Evolutionary conservation across 176 grass and related monocot genomes (phyloP).

Genomic region (Elaeis guineensis): DNA sequence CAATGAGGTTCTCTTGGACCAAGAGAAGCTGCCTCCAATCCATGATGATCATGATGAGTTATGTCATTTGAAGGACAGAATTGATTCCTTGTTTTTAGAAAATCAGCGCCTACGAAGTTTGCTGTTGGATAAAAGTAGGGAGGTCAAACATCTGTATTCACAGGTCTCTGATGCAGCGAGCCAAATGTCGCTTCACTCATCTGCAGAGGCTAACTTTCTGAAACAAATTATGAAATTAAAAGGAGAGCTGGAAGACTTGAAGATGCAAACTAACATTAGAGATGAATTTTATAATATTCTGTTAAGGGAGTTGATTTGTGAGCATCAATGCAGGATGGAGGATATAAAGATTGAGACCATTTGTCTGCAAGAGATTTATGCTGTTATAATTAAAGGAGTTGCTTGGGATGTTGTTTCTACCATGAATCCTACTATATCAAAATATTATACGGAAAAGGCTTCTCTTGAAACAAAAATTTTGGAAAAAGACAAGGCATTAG

Average conservation of each 20-base stretch:
- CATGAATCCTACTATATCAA: slow-evolving; percentile 11
- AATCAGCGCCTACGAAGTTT: slow-evolving; percentile 39
- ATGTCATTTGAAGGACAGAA: slow-evolving; percentile 40
- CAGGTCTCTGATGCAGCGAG: slow-evolving; percentile 44
- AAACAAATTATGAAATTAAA: slow-evolving; percentile 33
- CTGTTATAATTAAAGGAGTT: slow-evolving; percentile 11
- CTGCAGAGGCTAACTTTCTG: slow-evolving; percentile 23
- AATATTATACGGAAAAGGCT: slow-evolving; percentile 30
- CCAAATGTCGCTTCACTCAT: slow-evolving; percentile 13
- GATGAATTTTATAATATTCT: slow-evolving; percentile 26
- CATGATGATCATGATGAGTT: slow-evolving; percentile 21
- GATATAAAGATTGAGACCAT: slow-evolving; percentile 22
- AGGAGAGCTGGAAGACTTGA: slow-evolving; percentile 35
- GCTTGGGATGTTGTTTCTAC: slow-evolving; percentile 2
- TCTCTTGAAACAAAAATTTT: slow-evolving; percentile 30
- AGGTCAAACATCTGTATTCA: slow-evolving; percentile 42
- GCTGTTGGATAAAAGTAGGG: slow-evolving; percentile 36
- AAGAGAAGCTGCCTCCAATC: slow-evolving; percentile 20
- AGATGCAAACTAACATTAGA: slow-evolving; percentile 38
- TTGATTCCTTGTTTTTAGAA: slow-evolving; percentile 34
- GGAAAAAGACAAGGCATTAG: slow-evolving; percentile 43
- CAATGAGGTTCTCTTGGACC: slow-evolving; percentile 20
- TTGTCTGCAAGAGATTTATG: slow-evolving; percentile 7
- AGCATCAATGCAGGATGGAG: slow-evolving; percentile 29
- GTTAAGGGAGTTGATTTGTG: slow-evolving; percentile 32